Percentiles rank a stretch among this genome's conserved stretches.
Evolutionary conservation across 202 grass and related monocot species (phyloP).

Genomic region (Panicum virgatum): DNA sequence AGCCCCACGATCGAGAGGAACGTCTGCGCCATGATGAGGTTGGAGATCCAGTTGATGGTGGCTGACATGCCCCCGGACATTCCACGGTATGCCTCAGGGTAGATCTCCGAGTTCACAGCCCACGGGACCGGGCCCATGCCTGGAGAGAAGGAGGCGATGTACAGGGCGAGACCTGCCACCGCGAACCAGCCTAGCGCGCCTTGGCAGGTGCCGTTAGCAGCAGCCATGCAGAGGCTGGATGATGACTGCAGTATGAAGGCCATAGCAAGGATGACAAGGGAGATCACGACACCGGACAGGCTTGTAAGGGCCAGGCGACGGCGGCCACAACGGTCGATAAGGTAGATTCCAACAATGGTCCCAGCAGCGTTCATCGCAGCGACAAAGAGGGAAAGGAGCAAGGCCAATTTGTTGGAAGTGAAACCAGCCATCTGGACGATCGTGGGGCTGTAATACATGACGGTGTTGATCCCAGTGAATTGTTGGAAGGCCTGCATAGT

Average conservation of each 20-base stretch:
- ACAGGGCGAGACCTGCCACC: slow-evolving; percentile 62
- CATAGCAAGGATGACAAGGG: slow-evolving; percentile 64
- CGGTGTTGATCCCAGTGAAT: slow-evolving; percentile 93
- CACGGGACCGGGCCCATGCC: slow-evolving; percentile 93
- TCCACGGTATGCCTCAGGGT: slow-evolving; percentile 80
- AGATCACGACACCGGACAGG: slow-evolving; percentile 61
- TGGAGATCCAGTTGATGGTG: slow-evolving; percentile 83
- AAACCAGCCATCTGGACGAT: slow-evolving; percentile 96
- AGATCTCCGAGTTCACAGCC: slow-evolving; percentile 92
- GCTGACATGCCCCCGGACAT: slow-evolving; percentile 89
- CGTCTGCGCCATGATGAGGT: slow-evolving; percentile 78
- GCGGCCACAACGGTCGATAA: slow-evolving; percentile 86
- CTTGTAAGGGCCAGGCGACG: slow-evolving; percentile 73
- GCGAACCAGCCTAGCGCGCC: slow-evolving; percentile 54
- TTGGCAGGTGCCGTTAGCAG: slow-evolving; percentile 21
- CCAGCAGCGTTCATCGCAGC: slow-evolving; percentile 74
- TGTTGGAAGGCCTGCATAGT: slow-evolving; percentile 83
- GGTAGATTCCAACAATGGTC: slow-evolving; percentile 80
- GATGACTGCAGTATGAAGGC: slow-evolving; percentile 77
- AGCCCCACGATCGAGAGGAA: slow-evolving; percentile 72
- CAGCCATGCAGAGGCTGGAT: background rate
- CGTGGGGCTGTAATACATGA: slow-evolving; percentile 93
- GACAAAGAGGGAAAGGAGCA: slow-evolving; percentile 74
- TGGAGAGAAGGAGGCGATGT: slow-evolving; percentile 73
- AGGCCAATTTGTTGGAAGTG: slow-evolving; percentile 69